Evolutionary conservation across 2,329 filamentous ascomycete genomes (phyloP).

Genomic region (Catunica adiposa): DNA sequence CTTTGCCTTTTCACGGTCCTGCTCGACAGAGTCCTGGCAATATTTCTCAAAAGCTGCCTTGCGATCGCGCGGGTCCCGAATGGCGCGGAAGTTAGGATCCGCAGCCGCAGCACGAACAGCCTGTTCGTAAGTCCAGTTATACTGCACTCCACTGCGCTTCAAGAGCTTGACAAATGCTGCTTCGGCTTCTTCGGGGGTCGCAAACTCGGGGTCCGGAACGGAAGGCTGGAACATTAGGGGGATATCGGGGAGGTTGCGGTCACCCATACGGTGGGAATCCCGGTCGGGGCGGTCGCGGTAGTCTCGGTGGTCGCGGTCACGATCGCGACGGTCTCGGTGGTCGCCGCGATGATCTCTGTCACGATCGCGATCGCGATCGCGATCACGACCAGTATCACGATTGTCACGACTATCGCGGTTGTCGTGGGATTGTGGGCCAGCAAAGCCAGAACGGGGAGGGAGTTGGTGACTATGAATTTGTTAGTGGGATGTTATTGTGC

Average conservation of each 20-base stretch:
- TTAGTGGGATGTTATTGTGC: background rate
- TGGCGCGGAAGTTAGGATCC: constrained; percentile 80
- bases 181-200: constrained; percentile 72
- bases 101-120: constrained; percentile 72
- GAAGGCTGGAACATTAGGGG: constrained; percentile 33
- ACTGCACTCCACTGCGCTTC: constrained; percentile 66
- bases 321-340: constrained; percentile 16
- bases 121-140: constrained; percentile 88
- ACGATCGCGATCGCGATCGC: constrained; percentile 17
- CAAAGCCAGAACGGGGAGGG: constrained; percentile 26
- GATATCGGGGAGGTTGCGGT: constrained; percentile 1
- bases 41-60: constrained; percentile 91
- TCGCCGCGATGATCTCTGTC: constrained; percentile 22
- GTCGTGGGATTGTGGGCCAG: constrained; percentile 17
- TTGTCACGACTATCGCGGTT: constrained; percentile 18
- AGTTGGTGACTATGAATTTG: constrained; percentile 21
- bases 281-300: constrained; percentile 22
- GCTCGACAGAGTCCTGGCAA: constrained; percentile 69
- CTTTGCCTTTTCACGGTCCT: constrained; percentile 89
- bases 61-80: constrained; percentile 83
- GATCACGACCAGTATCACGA: constrained; percentile 12
- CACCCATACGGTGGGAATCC: background rate
- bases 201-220: constrained; percentile 60
- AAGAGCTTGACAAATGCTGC: constrained; percentile 84
- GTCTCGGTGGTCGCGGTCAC: constrained; percentile 20